A percentile compares a stretch with the other conserved stretches of the same genome.
These are phyloP conservation scores for Phyllosticta capitalensis DNA, from an alignment of 2,329 filamentous ascomycete genomes.

Conservation along the genomic window DNA sequence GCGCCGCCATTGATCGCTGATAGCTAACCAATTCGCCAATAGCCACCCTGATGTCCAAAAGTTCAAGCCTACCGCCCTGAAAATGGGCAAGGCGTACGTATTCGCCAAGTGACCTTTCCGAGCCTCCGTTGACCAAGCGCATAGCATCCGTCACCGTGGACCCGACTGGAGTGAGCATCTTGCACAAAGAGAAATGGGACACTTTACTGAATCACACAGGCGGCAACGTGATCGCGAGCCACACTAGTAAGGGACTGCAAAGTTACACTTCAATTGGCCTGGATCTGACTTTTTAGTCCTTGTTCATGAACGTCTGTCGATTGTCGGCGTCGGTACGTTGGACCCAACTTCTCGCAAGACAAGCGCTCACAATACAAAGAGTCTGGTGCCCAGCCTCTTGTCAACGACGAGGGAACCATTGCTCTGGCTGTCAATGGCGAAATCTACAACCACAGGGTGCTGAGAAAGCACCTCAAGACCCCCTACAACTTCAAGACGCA, in stretches of 20 bases:
- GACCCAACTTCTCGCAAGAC: constrained; percentile 8
- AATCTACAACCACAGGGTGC: constrained; percentile 97
- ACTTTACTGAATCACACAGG: constrained; percentile 43
- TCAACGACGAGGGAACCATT: constrained; percentile 81
- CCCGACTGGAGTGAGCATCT: constrained; percentile 86
- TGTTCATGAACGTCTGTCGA: constrained; percentile 93
- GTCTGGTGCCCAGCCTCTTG: constrained; percentile 87
- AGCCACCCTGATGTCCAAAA: constrained; percentile 87
- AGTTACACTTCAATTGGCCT: not conserved
- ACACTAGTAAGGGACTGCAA: constrained; percentile 59
- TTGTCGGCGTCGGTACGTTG: constrained; percentile 81
- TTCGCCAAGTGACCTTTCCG: not conserved
- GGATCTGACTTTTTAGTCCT: constrained; percentile 46
- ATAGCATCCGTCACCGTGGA: constrained; percentile 84
- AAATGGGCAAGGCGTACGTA: constrained; percentile 86
- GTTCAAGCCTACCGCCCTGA: constrained; percentile 91
- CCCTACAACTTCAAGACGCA: constrained; percentile 97
- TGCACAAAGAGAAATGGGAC: constrained; percentile 19
- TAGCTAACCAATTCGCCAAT: constrained; percentile 18
- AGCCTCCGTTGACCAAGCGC: constrained; percentile 26
- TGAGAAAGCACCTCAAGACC: constrained; percentile 76
- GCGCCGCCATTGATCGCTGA: constrained; percentile 19
- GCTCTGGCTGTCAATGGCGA: constrained; percentile 97
- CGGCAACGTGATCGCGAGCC: constrained; percentile 79
- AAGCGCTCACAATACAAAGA: constrained; percentile 45